These are phyloP conservation scores for Tolypocladium ophioglossoides DNA, from an alignment of 2,329 filamentous ascomycete species.

Conservation along the genomic window DNA sequence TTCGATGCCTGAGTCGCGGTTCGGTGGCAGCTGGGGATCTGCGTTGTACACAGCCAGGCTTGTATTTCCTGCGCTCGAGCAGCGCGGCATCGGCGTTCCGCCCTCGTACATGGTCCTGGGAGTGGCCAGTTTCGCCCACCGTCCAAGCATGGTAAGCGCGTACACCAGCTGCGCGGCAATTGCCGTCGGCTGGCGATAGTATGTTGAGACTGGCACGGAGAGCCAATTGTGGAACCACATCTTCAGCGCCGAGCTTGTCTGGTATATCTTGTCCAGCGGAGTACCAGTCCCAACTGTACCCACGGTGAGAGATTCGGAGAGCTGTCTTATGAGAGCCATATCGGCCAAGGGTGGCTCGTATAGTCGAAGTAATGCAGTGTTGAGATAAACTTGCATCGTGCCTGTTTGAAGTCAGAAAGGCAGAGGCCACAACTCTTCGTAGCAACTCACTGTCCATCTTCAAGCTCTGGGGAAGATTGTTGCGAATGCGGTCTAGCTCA, in stretches of 20 bases:
- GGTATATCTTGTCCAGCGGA: conserved; percentile 38
- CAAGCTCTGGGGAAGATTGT: conserved; percentile 23
- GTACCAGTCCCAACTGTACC: conserved; percentile 26
- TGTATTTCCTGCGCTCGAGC: conserved; percentile 10
- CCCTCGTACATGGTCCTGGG: conserved; percentile 19
- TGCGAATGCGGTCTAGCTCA: conserved; percentile 32
- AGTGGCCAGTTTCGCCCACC: conserved; percentile 37
- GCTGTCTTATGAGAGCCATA: conserved; percentile 25
- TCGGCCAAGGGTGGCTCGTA: conserved; percentile 37
- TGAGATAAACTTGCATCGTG: conserved; percentile 27
- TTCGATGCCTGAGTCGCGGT: conserved; percentile 1
- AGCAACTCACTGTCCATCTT: conserved; percentile 25
- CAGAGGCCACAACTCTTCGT: no score
- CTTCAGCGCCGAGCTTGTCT: conserved; percentile 34
- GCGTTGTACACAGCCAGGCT: conserved; percentile 10
- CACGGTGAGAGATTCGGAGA: conserved; percentile 31
- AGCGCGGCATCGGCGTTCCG: conserved; percentile 13
- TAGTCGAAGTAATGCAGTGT: conserved; percentile 30
- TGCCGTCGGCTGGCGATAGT: conserved; percentile 35
- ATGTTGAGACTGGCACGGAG: conserved; percentile 28
- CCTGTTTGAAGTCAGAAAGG: conserved; percentile 13
- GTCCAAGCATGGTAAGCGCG: conserved; percentile 37
- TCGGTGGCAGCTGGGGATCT: conserved; percentile 12
- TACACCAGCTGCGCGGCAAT: conserved; percentile 36
- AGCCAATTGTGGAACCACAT: conserved; percentile 40